Percentiles rank a stretch among this genome's conserved stretches.
These are phyloP conservation scores for Neopestalotiopsis sp. DNA, from an alignment of 2,329 filamentous ascomycete species.

Conservation along the genomic window DNA sequence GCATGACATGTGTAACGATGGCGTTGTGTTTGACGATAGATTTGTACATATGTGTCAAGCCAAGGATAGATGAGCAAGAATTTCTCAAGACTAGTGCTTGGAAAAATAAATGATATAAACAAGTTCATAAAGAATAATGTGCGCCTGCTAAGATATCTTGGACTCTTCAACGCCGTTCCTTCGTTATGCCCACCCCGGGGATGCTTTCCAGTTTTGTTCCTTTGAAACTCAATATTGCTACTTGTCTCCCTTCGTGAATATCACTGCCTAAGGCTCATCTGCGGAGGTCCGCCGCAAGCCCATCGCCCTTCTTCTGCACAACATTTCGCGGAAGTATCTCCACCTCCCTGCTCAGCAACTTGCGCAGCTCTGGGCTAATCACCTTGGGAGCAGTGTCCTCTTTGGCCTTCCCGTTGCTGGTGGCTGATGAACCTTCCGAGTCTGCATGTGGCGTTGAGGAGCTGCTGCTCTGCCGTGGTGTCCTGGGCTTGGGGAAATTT, in stretches of 20 bases:
- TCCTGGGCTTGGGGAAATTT: slow-evolving; percentile 72
- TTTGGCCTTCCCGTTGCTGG: slow-evolving; percentile 42
- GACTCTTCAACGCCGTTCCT: neutral
- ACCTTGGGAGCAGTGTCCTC: slow-evolving; percentile 47
- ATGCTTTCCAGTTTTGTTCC: neutral
- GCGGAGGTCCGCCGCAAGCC: slow-evolving; percentile 27
- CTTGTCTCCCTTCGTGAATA: neutral
- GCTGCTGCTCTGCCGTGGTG: slow-evolving; percentile 20
- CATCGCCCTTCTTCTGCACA: slow-evolving; percentile 31
- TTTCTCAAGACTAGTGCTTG: neutral
- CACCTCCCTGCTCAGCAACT: slow-evolving; percentile 50
- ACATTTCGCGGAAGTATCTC: slow-evolving; percentile 34
- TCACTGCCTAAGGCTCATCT: slow-evolving; percentile 10
- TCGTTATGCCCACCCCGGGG: neutral
- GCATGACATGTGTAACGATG: slow-evolving; percentile 12
- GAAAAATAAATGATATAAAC: slow-evolving; percentile 1
- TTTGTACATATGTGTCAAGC: neutral
- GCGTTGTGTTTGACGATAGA: neutral
- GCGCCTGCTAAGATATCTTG: neutral
- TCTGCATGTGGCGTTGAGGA: slow-evolving; percentile 23
- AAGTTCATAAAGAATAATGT: neutral
- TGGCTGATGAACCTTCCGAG: slow-evolving; percentile 23
- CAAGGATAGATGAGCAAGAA: neutral
- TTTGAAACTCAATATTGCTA: neutral
- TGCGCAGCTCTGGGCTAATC: slow-evolving; percentile 62